Base-by-base conservation (phyloP, 331 rosid species). In the Malus hybrid region DNA sequence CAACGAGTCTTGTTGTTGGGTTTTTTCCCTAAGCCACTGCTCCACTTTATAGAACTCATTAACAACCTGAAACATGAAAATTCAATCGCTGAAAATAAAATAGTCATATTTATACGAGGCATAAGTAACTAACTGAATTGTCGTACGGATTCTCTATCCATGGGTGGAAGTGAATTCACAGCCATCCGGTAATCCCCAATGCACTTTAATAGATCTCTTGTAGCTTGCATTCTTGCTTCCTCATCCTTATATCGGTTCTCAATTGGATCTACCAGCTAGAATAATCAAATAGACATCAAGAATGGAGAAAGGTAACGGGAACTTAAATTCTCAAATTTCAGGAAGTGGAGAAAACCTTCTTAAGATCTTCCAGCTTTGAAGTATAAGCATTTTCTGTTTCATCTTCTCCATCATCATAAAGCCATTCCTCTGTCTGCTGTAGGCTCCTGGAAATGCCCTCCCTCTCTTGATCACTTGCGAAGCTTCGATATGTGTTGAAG, bases 341-440 rank as follows among this genome's bases (percentile, higher is more conserved):
- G 71, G 50, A 67, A 70, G 72, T 27, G 70, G 70, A 81, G 82
- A 42, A 28, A 77, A 92, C 99, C 96, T 84, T 89, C 83, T 87
- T 87, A 63, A 94, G 84, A 87, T 90, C 89, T 44, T 87, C 96
- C 71, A 94, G 85, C 91, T 86, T 94, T 56, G 92, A 83, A 72
- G 84, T 73, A 81, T 94, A 94, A 76, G 97, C 89, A 72, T 78
- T 77, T 74, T 90, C 99, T 11, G 97, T 92, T 87, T 94, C 99
- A 81, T 94, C 99, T 67, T 86, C 92, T 78, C 97, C 99, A 55
- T 94, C 99, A 80, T 87, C 99, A 69, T 94, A 92, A 77, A 94
- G 93, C 99, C 99, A 94, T 48, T 94, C 97, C 88, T 92, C 93
- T 60, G 99, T 92, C 84, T 86, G 93, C 80, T 87, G 97, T 80